Conservation (phyloP, 2,329 filamentous ascomycete species). For the Bipolaris oryzae region DNA sequence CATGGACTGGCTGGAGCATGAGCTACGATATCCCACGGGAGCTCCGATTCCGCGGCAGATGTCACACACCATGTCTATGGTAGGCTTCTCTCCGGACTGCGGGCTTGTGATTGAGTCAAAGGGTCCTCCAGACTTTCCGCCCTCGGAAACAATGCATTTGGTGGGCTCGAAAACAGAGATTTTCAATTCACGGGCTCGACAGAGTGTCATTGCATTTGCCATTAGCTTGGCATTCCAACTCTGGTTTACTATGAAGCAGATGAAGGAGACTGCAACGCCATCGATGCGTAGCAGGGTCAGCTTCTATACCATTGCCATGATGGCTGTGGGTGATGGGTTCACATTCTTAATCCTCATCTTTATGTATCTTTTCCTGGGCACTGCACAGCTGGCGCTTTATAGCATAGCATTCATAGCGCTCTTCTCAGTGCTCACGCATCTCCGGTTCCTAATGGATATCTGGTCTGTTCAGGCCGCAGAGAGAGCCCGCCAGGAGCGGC, state of each 20-base stretch:
- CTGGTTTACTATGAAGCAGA: slow-evolving; percentile 63
- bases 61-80: slow-evolving; percentile 63
- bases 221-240: slow-evolving; percentile 60
- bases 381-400: slow-evolving; percentile 62
- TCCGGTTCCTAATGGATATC: slow-evolving; percentile 71
- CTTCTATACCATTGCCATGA: slow-evolving; percentile 67
- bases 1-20: slow-evolving; percentile 61
- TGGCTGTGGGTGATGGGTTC: slow-evolving; percentile 67
- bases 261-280: slow-evolving; percentile 68
- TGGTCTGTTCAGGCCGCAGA: slow-evolving; percentile 66
- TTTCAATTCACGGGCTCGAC: slow-evolving; percentile 58
- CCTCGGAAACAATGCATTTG: slow-evolving; percentile 59
- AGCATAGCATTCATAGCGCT: slow-evolving; percentile 64
- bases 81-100: slow-evolving; percentile 69
- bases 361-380: slow-evolving; percentile 58
- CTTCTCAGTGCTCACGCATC: slow-evolving; percentile 66
- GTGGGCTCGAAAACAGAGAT: slow-evolving; percentile 64
- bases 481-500: slow-evolving; percentile 51
- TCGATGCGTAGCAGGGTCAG: slow-evolving; percentile 68
- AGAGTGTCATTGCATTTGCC: slow-evolving; percentile 60
- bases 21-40: slow-evolving; percentile 65
- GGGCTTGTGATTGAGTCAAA: slow-evolving; percentile 69
- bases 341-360: slow-evolving; percentile 62
- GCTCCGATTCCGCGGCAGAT: slow-evolving; percentile 59
- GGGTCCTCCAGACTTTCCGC: slow-evolving; percentile 61